Evolutionary conservation across 2,329 filamentous ascomycete genomes (phyloP).

Genomic region (Graphilbum fragrans): DNA sequence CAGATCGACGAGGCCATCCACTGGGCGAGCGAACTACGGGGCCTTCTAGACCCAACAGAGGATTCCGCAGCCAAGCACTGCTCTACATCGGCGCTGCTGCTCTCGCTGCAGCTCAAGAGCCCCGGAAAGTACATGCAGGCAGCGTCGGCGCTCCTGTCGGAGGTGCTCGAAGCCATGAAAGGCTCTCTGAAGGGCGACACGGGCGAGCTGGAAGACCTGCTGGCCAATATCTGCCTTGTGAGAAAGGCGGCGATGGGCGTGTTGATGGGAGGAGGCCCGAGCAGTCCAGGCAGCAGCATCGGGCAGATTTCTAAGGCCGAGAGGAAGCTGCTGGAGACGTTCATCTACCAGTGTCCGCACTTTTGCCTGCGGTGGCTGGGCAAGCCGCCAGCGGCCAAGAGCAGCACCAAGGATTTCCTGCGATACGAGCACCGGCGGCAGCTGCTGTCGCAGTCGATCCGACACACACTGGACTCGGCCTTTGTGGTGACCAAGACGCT

Average conservation of each 20-base stretch:
- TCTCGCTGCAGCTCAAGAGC: slow-evolving; percentile 40
- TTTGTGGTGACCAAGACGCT: slow-evolving; percentile 42
- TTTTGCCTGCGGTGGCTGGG: slow-evolving; percentile 52
- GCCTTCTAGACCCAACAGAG: slow-evolving; percentile 20
- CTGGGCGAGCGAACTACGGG: slow-evolving; percentile 40
- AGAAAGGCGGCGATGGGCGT: slow-evolving; percentile 33
- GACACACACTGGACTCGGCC: slow-evolving; percentile 46
- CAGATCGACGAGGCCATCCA: slow-evolving; percentile 37
- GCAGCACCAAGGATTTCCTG: slow-evolving; percentile 42
- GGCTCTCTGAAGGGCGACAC: slow-evolving; percentile 47
- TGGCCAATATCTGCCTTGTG: slow-evolving; percentile 41
- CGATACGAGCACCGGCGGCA: slow-evolving; percentile 50
- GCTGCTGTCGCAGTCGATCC: slow-evolving; percentile 36
- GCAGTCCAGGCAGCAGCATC: slow-evolving; percentile 1
- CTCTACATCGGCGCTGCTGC: slow-evolving; percentile 40
- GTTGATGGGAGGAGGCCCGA: slow-evolving; percentile 4
- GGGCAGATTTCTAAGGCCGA: slow-evolving; percentile 7
- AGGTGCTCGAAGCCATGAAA: slow-evolving; percentile 42
- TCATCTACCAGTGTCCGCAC: slow-evolving; percentile 46
- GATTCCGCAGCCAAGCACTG: slow-evolving; percentile 38
- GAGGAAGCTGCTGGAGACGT: slow-evolving; percentile 34
- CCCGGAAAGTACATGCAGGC: slow-evolving; percentile 22
- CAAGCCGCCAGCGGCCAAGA: slow-evolving; percentile 36
- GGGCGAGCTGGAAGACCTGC: slow-evolving; percentile 47
- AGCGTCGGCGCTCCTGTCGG: slow-evolving; percentile 26